Percentiles rank a stretch among this genome's conserved stretches.
These are phyloP conservation scores for Coemansia sp. DNA, from an alignment of 192 early-diverging fungal species.

Conservation along the genomic window DNA sequence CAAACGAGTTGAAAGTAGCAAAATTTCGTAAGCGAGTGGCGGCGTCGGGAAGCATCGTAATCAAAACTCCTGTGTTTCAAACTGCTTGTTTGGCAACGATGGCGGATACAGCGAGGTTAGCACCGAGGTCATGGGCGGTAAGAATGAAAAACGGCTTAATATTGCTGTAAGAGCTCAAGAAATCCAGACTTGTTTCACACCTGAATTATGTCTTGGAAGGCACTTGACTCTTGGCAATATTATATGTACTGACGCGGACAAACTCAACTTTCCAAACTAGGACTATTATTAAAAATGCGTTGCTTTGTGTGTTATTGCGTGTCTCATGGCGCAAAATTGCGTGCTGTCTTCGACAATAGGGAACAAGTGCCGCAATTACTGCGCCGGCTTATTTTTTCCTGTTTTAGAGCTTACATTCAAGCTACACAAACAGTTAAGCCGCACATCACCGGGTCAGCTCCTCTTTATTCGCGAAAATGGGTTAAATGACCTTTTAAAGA, in stretches of 20 bases:
- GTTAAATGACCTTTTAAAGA: too few relatives aligned
- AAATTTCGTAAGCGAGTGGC: slow-evolving; percentile 15
- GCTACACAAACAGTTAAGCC: too few relatives aligned
- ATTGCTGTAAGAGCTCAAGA: slow-evolving; percentile 24
- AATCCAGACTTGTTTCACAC: background rate
- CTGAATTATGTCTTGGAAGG: background rate
- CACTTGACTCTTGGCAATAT: slow-evolving; percentile 31
- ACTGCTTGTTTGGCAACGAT: background rate
- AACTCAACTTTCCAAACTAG: slow-evolving; percentile 5
- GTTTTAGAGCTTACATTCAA: too few relatives aligned
- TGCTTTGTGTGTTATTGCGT: too few relatives aligned
- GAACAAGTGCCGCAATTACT: too few relatives aligned
- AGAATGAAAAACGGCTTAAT: slow-evolving; percentile 30
- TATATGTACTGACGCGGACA: slow-evolving; percentile 30
- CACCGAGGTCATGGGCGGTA: slow-evolving; percentile 32
- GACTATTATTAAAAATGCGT: too few relatives aligned
- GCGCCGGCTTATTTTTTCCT: too few relatives aligned
- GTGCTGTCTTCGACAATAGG: too few relatives aligned
- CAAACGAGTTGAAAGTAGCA: slow-evolving; percentile 14
- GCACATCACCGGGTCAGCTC: too few relatives aligned
- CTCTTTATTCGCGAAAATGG: too few relatives aligned
- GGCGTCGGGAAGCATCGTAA: background rate
- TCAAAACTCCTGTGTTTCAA: slow-evolving; percentile 2
- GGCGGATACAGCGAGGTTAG: background rate
- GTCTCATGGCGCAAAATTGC: too few relatives aligned